Base-by-base conservation (phyloP, 2,329 filamentous ascomycete species). In the Pseudogymnoascus verrucosus region DNA sequence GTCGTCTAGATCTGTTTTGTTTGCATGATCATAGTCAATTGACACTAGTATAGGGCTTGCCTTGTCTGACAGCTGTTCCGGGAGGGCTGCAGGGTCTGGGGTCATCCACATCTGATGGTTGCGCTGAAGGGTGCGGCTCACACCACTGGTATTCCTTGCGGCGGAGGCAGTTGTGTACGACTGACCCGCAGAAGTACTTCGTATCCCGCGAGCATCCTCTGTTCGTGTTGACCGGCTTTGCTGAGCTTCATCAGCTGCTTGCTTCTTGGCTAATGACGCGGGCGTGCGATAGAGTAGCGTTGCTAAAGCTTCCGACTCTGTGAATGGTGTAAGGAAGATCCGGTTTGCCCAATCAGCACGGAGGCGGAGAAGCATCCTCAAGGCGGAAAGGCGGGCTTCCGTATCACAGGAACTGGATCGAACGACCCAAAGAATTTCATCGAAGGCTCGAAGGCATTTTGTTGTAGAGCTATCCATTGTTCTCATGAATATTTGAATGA, bases 281-380 rank as follows among this genome's bases (percentile, higher is more conserved):
- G 79, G 71, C 5, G 82, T 86, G 39, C 91, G 86, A 68, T 86
- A 88, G 8, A 96, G 78, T 5, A 88, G 82, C 14, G 85, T 82
- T 28, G 92, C 90, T 23, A 96, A 78, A 62, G 85, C 85, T 67
- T 88, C 85, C 28, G 86, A 89, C 72, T 96, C 91, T 1, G 88
- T 85, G 31, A 85, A 83, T 36, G 84, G 77, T 6, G 86, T 86
- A 62, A 96, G 78, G 64, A 89, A 91, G 3, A 97, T 82, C 51
- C 87, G 84, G 68, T 93, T 85, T 8, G 89, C 85, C 73, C 89
- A 91, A 74, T 96, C 91, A 21, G 91, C 91, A 64, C 93, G 85
- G 31, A 97, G 78, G 47, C 93, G 86, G 72, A 96, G 93, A 1
- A 97, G 78, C 47, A 93, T 76, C 70, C 90, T 91, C 79, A 93